phyloP scores from a whole-genome alignment of 441 rosid species.

The Brassica hybrid region DNA sequence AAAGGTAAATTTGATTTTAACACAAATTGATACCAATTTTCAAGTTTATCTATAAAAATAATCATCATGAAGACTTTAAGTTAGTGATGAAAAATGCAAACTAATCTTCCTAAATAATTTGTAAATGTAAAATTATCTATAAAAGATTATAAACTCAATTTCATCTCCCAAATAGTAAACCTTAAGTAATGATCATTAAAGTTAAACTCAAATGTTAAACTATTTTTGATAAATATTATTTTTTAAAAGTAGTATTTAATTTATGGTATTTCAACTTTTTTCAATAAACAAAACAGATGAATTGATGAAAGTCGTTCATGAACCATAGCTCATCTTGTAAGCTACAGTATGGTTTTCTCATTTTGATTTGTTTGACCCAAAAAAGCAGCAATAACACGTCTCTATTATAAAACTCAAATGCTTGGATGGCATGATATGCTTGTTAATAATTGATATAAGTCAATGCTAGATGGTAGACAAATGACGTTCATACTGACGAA shows the following conservation, averaged over 20 bases:
- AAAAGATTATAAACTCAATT: background rate
- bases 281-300: background rate
- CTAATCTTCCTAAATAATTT: background rate
- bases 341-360: background rate
- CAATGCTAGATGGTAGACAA: constrained; percentile 30
- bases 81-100: background rate
- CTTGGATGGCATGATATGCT: constrained; percentile 10
- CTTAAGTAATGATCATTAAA: background rate
- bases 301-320: background rate
- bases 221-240: background rate
- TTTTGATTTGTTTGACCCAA: background rate
- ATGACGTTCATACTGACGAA: constrained; percentile 39
- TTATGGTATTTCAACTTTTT: background rate
- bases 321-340: constrained; percentile 2
- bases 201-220: background rate
- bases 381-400: constrained; percentile 5
- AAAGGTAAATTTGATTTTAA: background rate
- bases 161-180: background rate
- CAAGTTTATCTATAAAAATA: too few relatives aligned
- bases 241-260: background rate
- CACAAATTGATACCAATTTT: background rate
- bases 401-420: background rate
- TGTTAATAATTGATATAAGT: background rate
- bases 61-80: background rate
- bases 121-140: background rate